Percentiles rank a stretch among this genome's conserved stretches.
These are phyloP conservation scores for Solanum microdontum DNA, from an alignment of 257 asterid species.

Conservation along the genomic window DNA sequence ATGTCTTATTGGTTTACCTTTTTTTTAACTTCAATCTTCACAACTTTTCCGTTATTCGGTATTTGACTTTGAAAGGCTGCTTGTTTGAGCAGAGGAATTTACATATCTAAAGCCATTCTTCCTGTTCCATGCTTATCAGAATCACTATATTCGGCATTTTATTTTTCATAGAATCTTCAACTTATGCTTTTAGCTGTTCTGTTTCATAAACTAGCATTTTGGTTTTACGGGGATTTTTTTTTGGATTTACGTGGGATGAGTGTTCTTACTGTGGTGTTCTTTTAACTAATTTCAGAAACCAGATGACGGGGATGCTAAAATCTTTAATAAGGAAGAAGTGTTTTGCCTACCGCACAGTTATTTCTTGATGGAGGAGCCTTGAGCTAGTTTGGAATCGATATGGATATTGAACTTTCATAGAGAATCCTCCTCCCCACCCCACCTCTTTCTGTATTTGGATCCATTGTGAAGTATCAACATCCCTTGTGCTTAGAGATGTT, in stretches of 20 bases:
- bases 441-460: not conserved
- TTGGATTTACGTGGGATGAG: not conserved
- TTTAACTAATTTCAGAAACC: constrained; percentile 45
- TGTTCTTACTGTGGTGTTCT: not conserved
- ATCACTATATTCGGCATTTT: not conserved
- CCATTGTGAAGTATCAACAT: not conserved
- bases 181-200: not conserved
- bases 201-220: not conserved
- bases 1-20: constrained; percentile 1
- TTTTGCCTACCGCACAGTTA: constrained; percentile 73
- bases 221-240: not conserved
- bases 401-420: not conserved
- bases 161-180: not conserved
- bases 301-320: constrained; percentile 63
- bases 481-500: not conserved
- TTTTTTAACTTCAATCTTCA: no score
- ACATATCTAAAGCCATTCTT: not conserved
- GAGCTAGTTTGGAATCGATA: constrained; percentile 1
- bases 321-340: constrained; percentile 63
- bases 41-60: not conserved
- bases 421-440: not conserved
- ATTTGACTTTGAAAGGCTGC: not conserved
- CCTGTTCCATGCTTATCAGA: not conserved
- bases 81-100: not conserved
- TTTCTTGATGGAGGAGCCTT: constrained; percentile 41